Conservation (phyloP, 202 grass and related monocot genomes). For the Carex sylvatica region DNA sequence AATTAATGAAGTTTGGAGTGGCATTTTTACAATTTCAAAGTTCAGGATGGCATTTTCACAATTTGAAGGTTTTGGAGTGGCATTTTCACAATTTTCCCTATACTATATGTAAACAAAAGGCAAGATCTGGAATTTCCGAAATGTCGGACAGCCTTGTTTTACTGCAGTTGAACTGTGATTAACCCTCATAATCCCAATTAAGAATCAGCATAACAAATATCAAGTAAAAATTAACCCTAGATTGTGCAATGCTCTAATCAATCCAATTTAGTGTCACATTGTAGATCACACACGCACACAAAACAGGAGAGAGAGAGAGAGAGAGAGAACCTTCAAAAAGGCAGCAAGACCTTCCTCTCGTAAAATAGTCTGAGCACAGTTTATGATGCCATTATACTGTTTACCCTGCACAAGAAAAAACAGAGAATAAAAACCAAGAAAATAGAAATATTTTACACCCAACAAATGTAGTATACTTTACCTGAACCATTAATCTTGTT, state of each 20-base stretch:
- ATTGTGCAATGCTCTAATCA: not conserved
- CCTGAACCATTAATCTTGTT: slow-evolving; percentile 97
- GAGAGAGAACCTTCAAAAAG: slow-evolving; percentile 66
- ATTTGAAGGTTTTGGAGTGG: too few species aligned
- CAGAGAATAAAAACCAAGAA: not conserved
- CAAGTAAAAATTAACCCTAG: not conserved
- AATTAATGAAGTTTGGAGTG: too few species aligned
- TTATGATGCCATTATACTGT: slow-evolving; percentile 66
- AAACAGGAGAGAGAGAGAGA: not conserved
- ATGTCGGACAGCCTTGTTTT: not conserved
- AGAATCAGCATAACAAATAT: not conserved
- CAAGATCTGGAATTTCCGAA: not conserved
- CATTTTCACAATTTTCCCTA: too few species aligned
- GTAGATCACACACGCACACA: too few species aligned
- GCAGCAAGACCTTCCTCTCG: slow-evolving; percentile 70
- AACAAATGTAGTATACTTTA: slow-evolving; percentile 21
- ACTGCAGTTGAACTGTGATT: not conserved
- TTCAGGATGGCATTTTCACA: too few species aligned
- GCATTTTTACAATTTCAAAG: too few species aligned
- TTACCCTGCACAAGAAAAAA: slow-evolving; percentile 51
- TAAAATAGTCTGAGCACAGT: slow-evolving; percentile 76
- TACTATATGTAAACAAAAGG: not conserved
- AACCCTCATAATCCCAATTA: not conserved
- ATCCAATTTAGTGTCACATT: not conserved
- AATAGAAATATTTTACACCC: not conserved